Evolutionary conservation across 306 rosid species (phyloP).

Genomic region (Erythrophleum fordii): DNA sequence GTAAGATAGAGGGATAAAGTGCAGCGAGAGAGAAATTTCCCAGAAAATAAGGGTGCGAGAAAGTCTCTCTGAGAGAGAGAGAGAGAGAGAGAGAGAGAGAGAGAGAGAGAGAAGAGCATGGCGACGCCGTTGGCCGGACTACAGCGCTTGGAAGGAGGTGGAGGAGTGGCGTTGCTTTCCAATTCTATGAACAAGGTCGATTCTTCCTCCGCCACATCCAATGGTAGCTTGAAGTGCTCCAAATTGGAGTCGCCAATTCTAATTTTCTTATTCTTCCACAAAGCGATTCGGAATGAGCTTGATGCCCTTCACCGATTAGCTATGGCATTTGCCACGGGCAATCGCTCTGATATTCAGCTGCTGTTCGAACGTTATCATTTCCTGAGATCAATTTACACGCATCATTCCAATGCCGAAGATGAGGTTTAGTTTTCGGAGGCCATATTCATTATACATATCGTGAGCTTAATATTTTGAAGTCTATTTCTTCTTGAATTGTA

Average conservation of each 20-base stretch:
- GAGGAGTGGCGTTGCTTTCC: slow-evolving; percentile 80
- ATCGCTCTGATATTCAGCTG: slow-evolving; percentile 67
- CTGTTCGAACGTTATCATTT: slow-evolving; percentile 79
- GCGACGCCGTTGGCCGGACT: slow-evolving; percentile 80
- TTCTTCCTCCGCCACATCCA: slow-evolving; percentile 48
- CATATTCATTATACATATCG: not conserved
- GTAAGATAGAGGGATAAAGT: not conserved
- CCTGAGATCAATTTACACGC: slow-evolving; percentile 82
- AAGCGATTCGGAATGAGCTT: slow-evolving; percentile 91
- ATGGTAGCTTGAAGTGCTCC: slow-evolving; percentile 57
- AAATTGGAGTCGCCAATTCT: slow-evolving; percentile 83
- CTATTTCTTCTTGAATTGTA: slow-evolving; percentile 17
- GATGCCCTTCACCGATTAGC: slow-evolving; percentile 85
- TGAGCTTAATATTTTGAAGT: slow-evolving; percentile 3
- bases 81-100: not conserved
- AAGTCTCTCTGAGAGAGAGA: slow-evolving; percentile 24
- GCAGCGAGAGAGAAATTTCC: not conserved
- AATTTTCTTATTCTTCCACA: slow-evolving; percentile 88
- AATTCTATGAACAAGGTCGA: slow-evolving; percentile 70
- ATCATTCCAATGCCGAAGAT: slow-evolving; percentile 99
- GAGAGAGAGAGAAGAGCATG: slow-evolving; percentile 44
- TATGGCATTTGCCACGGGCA: slow-evolving; percentile 86
- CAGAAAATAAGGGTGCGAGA: slow-evolving; percentile 24
- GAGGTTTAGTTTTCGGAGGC: slow-evolving; percentile 66
- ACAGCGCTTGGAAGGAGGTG: slow-evolving; percentile 71